These are phyloP conservation scores for Rutstroemia sp. DNA, from an alignment of 2,329 filamentous ascomycete genomes.

Conservation along the genomic window DNA sequence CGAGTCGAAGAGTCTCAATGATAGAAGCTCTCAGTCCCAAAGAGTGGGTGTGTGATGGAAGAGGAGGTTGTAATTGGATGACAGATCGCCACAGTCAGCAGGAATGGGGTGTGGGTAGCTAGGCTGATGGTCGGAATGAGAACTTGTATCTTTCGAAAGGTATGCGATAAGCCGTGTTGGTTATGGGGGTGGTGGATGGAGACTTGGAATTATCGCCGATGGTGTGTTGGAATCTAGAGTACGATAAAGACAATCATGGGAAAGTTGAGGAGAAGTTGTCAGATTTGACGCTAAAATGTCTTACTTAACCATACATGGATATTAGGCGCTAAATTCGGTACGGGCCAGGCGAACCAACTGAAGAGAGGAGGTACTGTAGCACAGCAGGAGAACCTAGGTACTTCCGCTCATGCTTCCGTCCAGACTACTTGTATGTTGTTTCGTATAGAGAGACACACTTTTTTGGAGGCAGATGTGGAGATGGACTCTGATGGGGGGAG, in stretches of 20 bases:
- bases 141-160: neutral
- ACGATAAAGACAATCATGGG: conserved; percentile 5
- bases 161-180: neutral
- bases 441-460: neutral
- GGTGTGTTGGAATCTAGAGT: neutral
- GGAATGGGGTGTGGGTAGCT: conserved; percentile 3
- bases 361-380: neutral
- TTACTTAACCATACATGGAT: neutral
- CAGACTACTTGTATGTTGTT: too few relatives aligned
- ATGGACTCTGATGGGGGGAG: too few relatives aligned
- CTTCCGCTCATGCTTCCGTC: too few relatives aligned
- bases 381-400: too few relatives aligned
- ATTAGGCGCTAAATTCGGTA: conserved; percentile 3
- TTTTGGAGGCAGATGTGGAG: too few relatives aligned
- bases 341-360: neutral
- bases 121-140: conserved; percentile 3
- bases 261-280: conserved; percentile 8
- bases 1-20: conserved; percentile 6
- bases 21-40: conserved; percentile 8
- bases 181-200: neutral
- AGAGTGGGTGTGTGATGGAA: conserved; percentile 13
- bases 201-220: neutral
- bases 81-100: conserved; percentile 7
- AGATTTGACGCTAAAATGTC: conserved; percentile 5
- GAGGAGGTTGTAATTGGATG: conserved; percentile 14